A percentile compares a stretch with the other conserved stretches of the same genome.
Evolutionary conservation across 2,329 filamentous ascomycete species (phyloP).

Genomic region (Arthroderma uncinatum): DNA sequence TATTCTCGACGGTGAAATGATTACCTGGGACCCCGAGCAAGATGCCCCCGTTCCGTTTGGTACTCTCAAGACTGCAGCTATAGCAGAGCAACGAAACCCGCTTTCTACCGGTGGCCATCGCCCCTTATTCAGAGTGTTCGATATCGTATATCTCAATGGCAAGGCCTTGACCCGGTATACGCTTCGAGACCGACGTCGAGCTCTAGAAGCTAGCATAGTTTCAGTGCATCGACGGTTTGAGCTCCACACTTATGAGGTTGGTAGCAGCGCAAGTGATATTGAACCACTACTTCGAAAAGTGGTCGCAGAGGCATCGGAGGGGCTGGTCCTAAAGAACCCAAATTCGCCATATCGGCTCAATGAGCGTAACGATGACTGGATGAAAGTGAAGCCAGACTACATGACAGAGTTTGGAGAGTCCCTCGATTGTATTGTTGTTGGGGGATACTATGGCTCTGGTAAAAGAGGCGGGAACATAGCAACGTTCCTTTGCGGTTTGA

Average conservation of each 20-base stretch:
- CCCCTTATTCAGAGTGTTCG: slow-evolving; percentile 76
- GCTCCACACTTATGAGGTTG: slow-evolving; percentile 60
- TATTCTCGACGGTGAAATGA: slow-evolving; percentile 96
- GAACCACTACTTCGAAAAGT: slow-evolving; percentile 71
- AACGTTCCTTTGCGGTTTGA: slow-evolving; percentile 80
- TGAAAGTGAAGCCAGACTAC: slow-evolving; percentile 98
- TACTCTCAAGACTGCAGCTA: slow-evolving; percentile 80
- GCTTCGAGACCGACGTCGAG: slow-evolving; percentile 65
- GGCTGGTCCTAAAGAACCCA: slow-evolving; percentile 87
- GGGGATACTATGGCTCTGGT: slow-evolving; percentile 86
- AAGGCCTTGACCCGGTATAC: slow-evolving; percentile 69
- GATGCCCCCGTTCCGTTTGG: slow-evolving; percentile 84
- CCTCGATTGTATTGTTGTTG: slow-evolving; percentile 78
- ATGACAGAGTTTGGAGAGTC: slow-evolving; percentile 94
- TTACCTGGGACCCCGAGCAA: slow-evolving; percentile 83
- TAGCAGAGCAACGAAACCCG: slow-evolving; percentile 66
- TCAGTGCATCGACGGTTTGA: slow-evolving; percentile 67
- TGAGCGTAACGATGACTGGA: slow-evolving; percentile 88
- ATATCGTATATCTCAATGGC: slow-evolving; percentile 81
- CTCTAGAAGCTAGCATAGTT: slow-evolving; percentile 59
- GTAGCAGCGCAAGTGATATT: slow-evolving; percentile 58
- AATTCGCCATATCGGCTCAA: slow-evolving; percentile 76
- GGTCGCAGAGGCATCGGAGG: slow-evolving; percentile 77
- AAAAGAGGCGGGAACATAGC: slow-evolving; percentile 70
- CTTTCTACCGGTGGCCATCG: slow-evolving; percentile 51